Base-by-base conservation (phyloP, 495 filamentous ascomycete species). In the Chaetomium cochliodes region DNA sequence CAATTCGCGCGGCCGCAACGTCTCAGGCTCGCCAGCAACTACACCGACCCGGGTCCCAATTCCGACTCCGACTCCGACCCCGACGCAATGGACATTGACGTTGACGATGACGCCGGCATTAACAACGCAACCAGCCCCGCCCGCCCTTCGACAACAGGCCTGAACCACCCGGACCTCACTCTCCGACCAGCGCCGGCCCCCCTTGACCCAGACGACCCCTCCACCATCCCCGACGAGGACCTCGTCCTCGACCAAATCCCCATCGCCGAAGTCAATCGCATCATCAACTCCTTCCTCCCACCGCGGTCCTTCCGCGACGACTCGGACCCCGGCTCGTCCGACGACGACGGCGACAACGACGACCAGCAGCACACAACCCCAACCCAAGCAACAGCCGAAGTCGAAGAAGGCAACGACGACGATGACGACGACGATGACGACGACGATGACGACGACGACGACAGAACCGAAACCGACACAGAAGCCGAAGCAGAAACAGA, bases 21-120 rank as follows among this genome's bases (percentile, higher is more conserved):
- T 2, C 56, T 54, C 0, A 33, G 60, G 2, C 49, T 25, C 37
- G 57, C 37, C 20, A 57, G 30, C 42, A 18, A 52, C 49, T 25
- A 55, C 28, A 41, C 50, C 23, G 12, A 28, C 13, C 50, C 2
- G 3, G 22, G 25, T 13, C n/a, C 11, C 13, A 13, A 2, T n/a
- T 12, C n/a, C 6, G 50, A 55, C n/a, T 44, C 41, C 3, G 41
- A 44, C 41, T 18, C 41, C 13, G 41, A 60, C 49, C 23, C 33
- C 13, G 58, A 65, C 58, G 25, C 47, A 11, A 56, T 61, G 54
- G 39, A 64, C 60, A 52, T 63, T 28, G 55, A 60, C 61, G 7
- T 46, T 12, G 13, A 16, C 41, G 41, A 37, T 15, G 13, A 44
- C 41, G 13, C 2, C 41, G 13, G n/a, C n/a, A n/a, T n/a, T n/a